Conservation (phyloP, 768 basidiomycete genomes). For the Boletus sp. region DNA sequence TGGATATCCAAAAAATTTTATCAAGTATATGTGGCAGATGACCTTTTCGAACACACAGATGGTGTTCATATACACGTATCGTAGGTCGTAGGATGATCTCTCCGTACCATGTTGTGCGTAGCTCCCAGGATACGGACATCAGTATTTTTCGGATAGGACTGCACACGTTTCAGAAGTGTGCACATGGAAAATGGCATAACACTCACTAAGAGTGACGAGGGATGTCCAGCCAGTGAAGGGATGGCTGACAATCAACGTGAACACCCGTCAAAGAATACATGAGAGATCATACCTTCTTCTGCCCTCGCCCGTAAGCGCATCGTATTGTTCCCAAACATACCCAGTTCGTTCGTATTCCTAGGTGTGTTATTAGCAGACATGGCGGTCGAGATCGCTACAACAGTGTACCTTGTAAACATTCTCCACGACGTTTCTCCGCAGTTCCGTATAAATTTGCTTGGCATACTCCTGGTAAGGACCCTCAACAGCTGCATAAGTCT, state of each 20-base stretch:
- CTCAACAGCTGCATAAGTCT: slow-evolving; percentile 74
- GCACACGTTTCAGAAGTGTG: slow-evolving; percentile 7
- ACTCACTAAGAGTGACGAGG: slow-evolving; percentile 81
- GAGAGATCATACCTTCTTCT: slow-evolving; percentile 62
- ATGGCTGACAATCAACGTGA: slow-evolving; percentile 50
- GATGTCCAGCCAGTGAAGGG: slow-evolving; percentile 99
- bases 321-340: slow-evolving; percentile 98
- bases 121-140: slow-evolving; percentile 8
- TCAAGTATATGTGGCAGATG: not conserved
- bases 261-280: not conserved
- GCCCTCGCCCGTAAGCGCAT: slow-evolving; percentile 79
- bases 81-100: not conserved
- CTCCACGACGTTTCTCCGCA: slow-evolving; percentile 79
- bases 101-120: not conserved
- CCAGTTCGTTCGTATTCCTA: slow-evolving; percentile 92
- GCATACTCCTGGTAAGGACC: slow-evolving; percentile 84
- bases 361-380: slow-evolving; percentile 4
- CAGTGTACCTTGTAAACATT: slow-evolving; percentile 68
- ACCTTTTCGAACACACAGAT: not conserved
- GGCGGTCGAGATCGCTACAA: not conserved
- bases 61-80: not conserved
- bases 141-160: slow-evolving; percentile 74
- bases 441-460: slow-evolving; percentile 70
- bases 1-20: not conserved
- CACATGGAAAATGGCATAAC: not conserved